A percentile compares a stretch with the other conserved stretches of the same genome.
Conservation (phyloP, 2,329 filamentous ascomycete genomes). For the Aspergillus latus region DNA sequence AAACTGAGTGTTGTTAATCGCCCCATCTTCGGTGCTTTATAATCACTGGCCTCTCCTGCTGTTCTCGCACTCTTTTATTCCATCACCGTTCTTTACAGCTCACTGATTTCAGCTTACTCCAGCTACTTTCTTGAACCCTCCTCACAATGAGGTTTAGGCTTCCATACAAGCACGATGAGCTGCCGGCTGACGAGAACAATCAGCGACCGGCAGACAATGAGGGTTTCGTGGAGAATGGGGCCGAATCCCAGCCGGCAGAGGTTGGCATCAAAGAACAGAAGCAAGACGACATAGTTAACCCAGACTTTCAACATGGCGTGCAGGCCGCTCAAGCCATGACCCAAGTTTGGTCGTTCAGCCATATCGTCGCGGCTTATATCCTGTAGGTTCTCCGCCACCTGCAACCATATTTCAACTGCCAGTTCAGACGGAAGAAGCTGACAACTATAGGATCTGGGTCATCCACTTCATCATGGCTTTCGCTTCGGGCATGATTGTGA, state of each 20-base stretch:
- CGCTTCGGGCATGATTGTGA: slow-evolving; percentile 44
- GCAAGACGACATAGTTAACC: slow-evolving; percentile 16
- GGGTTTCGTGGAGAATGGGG: background rate
- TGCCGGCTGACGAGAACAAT: slow-evolving; percentile 4
- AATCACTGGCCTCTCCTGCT: background rate
- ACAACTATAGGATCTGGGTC: slow-evolving; percentile 43
- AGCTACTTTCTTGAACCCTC: background rate
- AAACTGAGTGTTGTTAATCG: background rate
- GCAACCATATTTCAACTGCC: background rate
- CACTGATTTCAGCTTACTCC: background rate
- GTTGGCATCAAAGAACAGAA: slow-evolving; percentile 1
- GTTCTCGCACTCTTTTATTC: background rate
- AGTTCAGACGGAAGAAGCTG: background rate
- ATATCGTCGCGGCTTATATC: slow-evolving; percentile 28
- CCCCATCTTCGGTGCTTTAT: background rate
- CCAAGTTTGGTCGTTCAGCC: slow-evolving; percentile 17
- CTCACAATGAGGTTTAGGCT: slow-evolving; percentile 10
- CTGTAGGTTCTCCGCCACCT: slow-evolving; percentile 25
- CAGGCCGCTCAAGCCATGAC: slow-evolving; percentile 20
- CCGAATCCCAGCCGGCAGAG: background rate
- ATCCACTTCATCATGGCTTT: slow-evolving; percentile 49
- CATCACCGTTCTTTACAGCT: background rate
- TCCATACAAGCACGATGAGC: slow-evolving; percentile 6
- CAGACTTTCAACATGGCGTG: slow-evolving; percentile 18
- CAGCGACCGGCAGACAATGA: slow-evolving; percentile 8